A percentile compares a stretch with the other conserved stretches of the same genome.
phyloP scores from a whole-genome alignment of 2,329 filamentous ascomycete genomes.

The Aspergillus sp. region DNA sequence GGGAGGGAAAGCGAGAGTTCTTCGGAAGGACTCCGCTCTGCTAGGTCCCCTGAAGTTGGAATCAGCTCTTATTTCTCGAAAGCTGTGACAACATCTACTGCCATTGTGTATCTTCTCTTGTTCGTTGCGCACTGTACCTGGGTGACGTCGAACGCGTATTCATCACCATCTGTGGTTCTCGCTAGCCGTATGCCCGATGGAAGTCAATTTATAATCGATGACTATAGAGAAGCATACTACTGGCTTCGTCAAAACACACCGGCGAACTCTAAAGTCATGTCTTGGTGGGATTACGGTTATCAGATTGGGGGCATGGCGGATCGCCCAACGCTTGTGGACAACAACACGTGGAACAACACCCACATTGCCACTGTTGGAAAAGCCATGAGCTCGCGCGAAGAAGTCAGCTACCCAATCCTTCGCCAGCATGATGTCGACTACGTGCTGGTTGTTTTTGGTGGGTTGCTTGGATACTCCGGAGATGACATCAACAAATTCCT shows the following conservation, averaged over 20 bases:
- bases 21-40: slow-evolving; percentile 60
- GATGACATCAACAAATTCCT: slow-evolving; percentile 99
- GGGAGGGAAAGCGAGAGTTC: slow-evolving; percentile 42
- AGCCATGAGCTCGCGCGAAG: slow-evolving; percentile 95
- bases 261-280: slow-evolving; percentile 97
- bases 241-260: slow-evolving; percentile 98
- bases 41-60: slow-evolving; percentile 72
- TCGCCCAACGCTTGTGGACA: slow-evolving; percentile 93
- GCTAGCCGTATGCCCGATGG: slow-evolving; percentile 91
- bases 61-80: slow-evolving; percentile 83
- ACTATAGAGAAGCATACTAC: slow-evolving; percentile 98
- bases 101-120: slow-evolving; percentile 79
- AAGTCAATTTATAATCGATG: slow-evolving; percentile 97
- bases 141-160: slow-evolving; percentile 99
- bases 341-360: slow-evolving; percentile 99
- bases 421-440: slow-evolving; percentile 98
- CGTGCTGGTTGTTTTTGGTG: slow-evolving; percentile 95
- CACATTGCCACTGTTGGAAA: slow-evolving; percentile 99
- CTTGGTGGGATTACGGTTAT: slow-evolving; percentile 99
- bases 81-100: slow-evolving; percentile 68
- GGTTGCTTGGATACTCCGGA: slow-evolving; percentile 92
- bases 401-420: slow-evolving; percentile 98
- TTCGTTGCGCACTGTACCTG: slow-evolving; percentile 98
- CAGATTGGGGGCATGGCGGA: slow-evolving; percentile 99
- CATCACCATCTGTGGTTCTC: slow-evolving; percentile 93